Percentiles rank a stretch among this genome's conserved stretches.
Conservation (phyloP, 75 land plant species). For the Cunninghamia lanceolata region DNA sequence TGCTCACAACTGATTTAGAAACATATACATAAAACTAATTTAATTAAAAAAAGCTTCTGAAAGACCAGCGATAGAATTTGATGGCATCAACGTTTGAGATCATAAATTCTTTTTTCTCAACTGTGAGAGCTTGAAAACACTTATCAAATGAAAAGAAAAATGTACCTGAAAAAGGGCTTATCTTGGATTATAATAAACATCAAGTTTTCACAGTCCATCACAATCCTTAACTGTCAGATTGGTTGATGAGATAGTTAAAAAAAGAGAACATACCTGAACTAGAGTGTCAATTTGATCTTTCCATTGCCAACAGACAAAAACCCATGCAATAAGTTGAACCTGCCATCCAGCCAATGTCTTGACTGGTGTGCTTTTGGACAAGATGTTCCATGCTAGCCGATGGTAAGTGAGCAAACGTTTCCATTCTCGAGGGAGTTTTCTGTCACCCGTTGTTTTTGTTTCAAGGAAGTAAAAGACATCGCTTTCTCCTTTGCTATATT, state of each 20-base stretch:
- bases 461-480: not conserved
- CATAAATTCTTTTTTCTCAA: no score
- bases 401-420: not conserved
- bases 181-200: no score
- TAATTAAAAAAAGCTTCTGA: no score
- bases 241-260: not conserved
- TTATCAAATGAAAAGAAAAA: no score
- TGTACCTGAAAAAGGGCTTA: no score
- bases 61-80: no score
- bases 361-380: not conserved
- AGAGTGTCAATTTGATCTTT: not conserved
- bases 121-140: no score
- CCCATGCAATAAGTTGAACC: slow-evolving; percentile 2
- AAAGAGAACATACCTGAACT: not conserved
- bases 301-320: slow-evolving; percentile 1
- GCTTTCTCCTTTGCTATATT: slow-evolving; percentile 3
- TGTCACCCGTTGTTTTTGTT: not conserved
- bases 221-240: no score
- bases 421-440: not conserved
- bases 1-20: no score
- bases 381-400: not conserved
- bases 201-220: no score
- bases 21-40: no score
- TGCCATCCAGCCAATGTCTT: not conserved
- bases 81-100: no score